These are phyloP conservation scores for Emydomyces testavorans DNA, from an alignment of 2,329 filamentous ascomycete genomes.

Conservation along the genomic window DNA sequence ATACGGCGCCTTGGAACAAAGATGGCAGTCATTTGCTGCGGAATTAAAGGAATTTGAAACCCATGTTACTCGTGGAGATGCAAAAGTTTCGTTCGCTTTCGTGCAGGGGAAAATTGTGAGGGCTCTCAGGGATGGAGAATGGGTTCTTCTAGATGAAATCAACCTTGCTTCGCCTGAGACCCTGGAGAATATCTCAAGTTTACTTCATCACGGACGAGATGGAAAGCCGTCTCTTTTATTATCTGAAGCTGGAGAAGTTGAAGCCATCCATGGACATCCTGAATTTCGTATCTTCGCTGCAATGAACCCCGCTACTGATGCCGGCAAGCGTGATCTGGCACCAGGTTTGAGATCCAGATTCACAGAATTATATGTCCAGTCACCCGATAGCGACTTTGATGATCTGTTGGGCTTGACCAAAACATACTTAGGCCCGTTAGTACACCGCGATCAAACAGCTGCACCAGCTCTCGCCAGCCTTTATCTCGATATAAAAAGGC, in stretches of 20 bases:
- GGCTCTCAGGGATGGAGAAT: conserved; percentile 90
- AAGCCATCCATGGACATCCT: conserved; percentile 77
- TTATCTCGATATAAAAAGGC: conserved; percentile 74
- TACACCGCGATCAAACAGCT: conserved; percentile 59
- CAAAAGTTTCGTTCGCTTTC: conserved; percentile 85
- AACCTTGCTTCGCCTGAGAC: conserved; percentile 93
- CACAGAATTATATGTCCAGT: conserved; percentile 88
- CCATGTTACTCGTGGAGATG: conserved; percentile 59
- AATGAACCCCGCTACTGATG: conserved; percentile 97
- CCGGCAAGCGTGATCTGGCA: conserved; percentile 88
- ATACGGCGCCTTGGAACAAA: conserved; percentile 46
- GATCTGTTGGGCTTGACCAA: conserved; percentile 81
- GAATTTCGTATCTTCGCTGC: conserved; percentile 94
- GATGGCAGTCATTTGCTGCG: conserved; percentile 70
- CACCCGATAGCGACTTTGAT: conserved; percentile 74
- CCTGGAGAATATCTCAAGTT: conserved; percentile 80
- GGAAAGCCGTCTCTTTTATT: conserved; percentile 72
- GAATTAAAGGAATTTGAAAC: conserved; percentile 68
- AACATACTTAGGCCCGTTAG: conserved; percentile 66
- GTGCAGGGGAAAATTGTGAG: conserved; percentile 93
- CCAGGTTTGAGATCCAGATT: conserved; percentile 82
- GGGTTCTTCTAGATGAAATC: conserved; percentile 94
- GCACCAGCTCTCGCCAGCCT: conserved; percentile 72
- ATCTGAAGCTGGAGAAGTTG: conserved; percentile 85
- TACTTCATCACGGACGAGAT: conserved; percentile 62